Percentiles rank a stretch among this genome's conserved stretches.
These are phyloP conservation scores for Aureobasidium sp. DNA, from an alignment of 2,329 filamentous ascomycete genomes.

Conservation along the genomic window DNA sequence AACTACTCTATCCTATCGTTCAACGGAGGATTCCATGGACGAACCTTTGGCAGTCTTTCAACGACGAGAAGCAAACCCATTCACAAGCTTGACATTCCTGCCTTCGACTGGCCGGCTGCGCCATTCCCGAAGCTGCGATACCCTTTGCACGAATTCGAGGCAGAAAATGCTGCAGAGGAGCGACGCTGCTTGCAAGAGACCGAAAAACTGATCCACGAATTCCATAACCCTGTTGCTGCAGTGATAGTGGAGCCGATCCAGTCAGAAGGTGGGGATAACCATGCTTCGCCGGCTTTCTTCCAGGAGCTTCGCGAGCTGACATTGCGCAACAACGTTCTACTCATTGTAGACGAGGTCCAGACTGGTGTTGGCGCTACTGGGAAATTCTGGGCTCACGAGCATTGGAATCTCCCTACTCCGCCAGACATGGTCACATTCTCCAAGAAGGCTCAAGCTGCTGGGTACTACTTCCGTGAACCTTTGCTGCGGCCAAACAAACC, in stretches of 20 bases:
- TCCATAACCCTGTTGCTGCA: too few species aligned
- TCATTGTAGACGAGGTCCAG: conserved; percentile 90
- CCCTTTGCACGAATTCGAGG: too few species aligned
- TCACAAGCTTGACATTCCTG: conserved; percentile 87
- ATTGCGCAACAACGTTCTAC: conserved; percentile 62
- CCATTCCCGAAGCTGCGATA: conserved; percentile 73
- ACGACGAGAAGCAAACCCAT: conserved; percentile 86
- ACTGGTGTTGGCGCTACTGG: conserved; percentile 84
- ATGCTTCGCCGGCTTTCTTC: conserved; percentile 81
- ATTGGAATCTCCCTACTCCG: conserved; percentile 73
- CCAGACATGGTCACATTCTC: conserved; percentile 90
- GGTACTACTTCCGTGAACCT: conserved; percentile 78
- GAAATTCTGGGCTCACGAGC: conserved; percentile 90
- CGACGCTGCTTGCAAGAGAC: conserved; percentile 73
- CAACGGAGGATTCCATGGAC: conserved; percentile 94
- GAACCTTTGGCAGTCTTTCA: conserved; percentile 74
- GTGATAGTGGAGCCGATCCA: too few species aligned
- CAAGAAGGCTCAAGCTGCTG: conserved; percentile 87
- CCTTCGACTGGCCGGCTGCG: conserved; percentile 91
- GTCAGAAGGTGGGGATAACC: conserved; percentile 88
- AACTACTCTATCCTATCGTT: too few species aligned
- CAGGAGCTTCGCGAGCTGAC: conserved; percentile 70
- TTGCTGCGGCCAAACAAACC: conserved; percentile 77
- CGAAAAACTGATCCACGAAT: too few species aligned
- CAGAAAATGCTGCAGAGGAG: too few species aligned